Percentiles rank a stretch among this genome's conserved stretches.
Evolutionary conservation across 169 alveolate genomes (phyloP).

Genomic region (Theileria parva): DNA sequence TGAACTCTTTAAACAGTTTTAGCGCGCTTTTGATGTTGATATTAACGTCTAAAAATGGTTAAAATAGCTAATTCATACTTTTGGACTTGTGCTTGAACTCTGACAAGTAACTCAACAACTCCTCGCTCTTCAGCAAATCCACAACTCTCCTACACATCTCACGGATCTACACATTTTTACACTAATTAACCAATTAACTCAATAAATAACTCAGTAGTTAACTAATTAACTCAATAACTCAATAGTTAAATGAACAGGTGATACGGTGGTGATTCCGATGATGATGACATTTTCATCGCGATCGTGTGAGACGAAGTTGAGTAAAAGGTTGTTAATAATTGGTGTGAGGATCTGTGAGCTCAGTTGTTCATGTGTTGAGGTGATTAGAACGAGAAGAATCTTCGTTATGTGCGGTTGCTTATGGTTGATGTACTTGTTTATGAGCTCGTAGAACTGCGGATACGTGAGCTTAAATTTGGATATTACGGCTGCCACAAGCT

Average conservation of each 20-base stretch:
- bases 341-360: constrained; percentile 86
- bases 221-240: background rate
- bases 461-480: constrained; percentile 31
- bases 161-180: constrained; percentile 71
- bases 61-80: constrained; percentile 15
- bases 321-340: constrained; percentile 50
- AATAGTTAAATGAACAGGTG: background rate
- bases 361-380: constrained; percentile 83
- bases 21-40: constrained; percentile 84
- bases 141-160: constrained; percentile 86
- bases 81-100: constrained; percentile 82
- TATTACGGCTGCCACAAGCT: constrained; percentile 42
- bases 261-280: constrained; percentile 54
- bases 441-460: constrained; percentile 57
- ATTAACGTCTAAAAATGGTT: constrained; percentile 58
- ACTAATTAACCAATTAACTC: background rate
- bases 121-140: constrained; percentile 71
- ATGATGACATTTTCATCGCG: constrained; percentile 52
- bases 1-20: constrained; percentile 73
- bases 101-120: constrained; percentile 69
- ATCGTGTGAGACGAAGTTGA: constrained; percentile 53
- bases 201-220: background rate
- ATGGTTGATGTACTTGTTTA: constrained; percentile 75
- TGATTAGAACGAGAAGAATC: constrained; percentile 84
- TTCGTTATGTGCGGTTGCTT: constrained; percentile 83